Conservation (phyloP, 441 rosid species). For the Macaranga tanarius region DNA sequence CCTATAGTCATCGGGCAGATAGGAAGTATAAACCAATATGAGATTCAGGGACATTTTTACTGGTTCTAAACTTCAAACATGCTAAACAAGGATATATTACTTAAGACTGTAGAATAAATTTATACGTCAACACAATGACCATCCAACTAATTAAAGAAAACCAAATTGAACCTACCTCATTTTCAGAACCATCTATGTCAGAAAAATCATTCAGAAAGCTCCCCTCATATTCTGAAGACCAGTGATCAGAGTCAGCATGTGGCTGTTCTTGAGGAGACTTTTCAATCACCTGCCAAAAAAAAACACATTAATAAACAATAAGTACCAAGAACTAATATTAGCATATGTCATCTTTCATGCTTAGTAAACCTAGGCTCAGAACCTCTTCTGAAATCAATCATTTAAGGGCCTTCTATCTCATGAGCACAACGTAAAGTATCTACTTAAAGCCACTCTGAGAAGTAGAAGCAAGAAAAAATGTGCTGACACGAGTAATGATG, state of each 20-base stretch:
- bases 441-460: background rate
- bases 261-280: slow-evolving; percentile 42
- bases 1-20: background rate
- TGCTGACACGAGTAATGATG: background rate
- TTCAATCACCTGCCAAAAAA: slow-evolving; percentile 52
- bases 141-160: slow-evolving; percentile 7
- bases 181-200: slow-evolving; percentile 45
- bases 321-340: background rate
- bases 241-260: slow-evolving; percentile 36
- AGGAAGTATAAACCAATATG: background rate
- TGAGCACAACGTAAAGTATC: too few relatives aligned
- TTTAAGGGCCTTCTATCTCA: too few relatives aligned
- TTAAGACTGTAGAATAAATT: background rate
- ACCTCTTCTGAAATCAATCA: too few relatives aligned
- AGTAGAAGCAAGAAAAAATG: background rate
- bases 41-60: background rate
- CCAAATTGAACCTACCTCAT: slow-evolving; percentile 49
- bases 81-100: background rate
- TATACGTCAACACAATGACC: background rate
- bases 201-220: slow-evolving; percentile 51
- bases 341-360: too few relatives aligned
- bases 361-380: too few relatives aligned
- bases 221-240: slow-evolving; percentile 50
- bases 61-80: background rate
- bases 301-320: background rate